Base-by-base conservation (phyloP, 2,329 filamentous ascomycete species). In the Nigrospora sphaerica region DNA sequence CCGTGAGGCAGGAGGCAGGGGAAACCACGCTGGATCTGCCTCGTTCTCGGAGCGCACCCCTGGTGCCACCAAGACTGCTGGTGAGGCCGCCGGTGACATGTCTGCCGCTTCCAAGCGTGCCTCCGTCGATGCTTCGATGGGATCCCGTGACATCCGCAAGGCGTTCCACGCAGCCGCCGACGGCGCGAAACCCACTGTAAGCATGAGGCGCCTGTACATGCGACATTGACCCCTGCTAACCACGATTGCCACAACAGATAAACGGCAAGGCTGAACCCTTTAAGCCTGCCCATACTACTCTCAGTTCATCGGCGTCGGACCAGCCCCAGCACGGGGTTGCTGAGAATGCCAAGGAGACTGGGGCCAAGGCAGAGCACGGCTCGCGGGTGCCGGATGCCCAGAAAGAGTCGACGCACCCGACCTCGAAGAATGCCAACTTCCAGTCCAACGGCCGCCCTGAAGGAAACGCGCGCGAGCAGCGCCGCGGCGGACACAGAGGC, bases 91-190 rank as follows among this genome's bases (percentile, higher is more conserved):
- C n/a, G 39, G 18, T 23, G 39, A 32, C 28, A 37, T n/a, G 35
- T 4, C 35, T 37, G 4, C 35, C 12, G 14, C 35, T 3, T 58
- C 64, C 35, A 80, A 78, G 61, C 72, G 73, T 39, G 61, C 60
- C 16, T 66, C 72, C 1, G 52, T 68, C 14, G 76, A 79, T 48
- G 60, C 56, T 3, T 54, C 64, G 10, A 57, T 34, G 31, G 32
- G 54, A 32, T 49, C 61, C 35, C 70, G 70, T 39, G 74, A 77
- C 35, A 64, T 70, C 49, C 73, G 73, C 49, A 80, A 77, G 61
- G 48, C 67, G 2, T 38, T 51, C 16, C 35, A 51, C 1, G 52
- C 59, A 36, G 62, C 64, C 46, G 44, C 56, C 31, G 72, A 74
- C 32, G 68, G 71, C 54, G 49, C 57, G n/a, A 78, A 73, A 56